Evolutionary conservation across 305 asterid species (phyloP), one percentile per base, ranked within the genome.

Genomic region (Withania somnifera): DNA sequence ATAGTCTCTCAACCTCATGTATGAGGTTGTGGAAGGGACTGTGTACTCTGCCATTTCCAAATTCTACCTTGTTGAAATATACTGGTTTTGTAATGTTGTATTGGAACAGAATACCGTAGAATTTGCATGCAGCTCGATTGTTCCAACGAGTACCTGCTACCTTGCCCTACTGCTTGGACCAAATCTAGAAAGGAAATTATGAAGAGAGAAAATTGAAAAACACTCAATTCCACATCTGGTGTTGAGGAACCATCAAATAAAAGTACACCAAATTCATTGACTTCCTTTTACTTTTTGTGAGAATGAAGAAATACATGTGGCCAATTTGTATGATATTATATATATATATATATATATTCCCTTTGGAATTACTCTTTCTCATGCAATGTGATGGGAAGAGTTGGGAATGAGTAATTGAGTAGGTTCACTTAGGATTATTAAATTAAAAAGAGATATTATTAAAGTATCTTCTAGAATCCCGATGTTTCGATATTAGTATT

Each of bases 351-450:
- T n/a, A n/a, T n/a, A 75, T 3, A 75, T 7, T 73, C 26, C 60
- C 80, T 75, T 75, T 75, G 80, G 80, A 26, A 47, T 75, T 51
- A 75, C 80, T 75, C 80, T 75, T 73, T 3, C 61, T 28, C 61
- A 50, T 50, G 45, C 79, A 75, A 75, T 75, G 45, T 75, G 28
- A 75, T 75, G 26, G 79, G 79, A 75, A 28, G 79, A 50, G 42
- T 26, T 47, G 60, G 42, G 79, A 73, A 73, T 73, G 61, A 47
- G 60, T 73, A 47, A 73, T 47, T 73, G 61, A 47, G 60, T 73
- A 47, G 26, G 61, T 50, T 73, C 79, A 47, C 56, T 26, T 4
- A 0, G 5, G 15, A 73, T 47, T 47, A 42, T 15, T 42, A 45
- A 71, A 45, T 15, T 71, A 45, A 63, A 61, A 73, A n/a, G 24